Conservation (phyloP, 345 rosid genomes). For the Punica granatum region DNA sequence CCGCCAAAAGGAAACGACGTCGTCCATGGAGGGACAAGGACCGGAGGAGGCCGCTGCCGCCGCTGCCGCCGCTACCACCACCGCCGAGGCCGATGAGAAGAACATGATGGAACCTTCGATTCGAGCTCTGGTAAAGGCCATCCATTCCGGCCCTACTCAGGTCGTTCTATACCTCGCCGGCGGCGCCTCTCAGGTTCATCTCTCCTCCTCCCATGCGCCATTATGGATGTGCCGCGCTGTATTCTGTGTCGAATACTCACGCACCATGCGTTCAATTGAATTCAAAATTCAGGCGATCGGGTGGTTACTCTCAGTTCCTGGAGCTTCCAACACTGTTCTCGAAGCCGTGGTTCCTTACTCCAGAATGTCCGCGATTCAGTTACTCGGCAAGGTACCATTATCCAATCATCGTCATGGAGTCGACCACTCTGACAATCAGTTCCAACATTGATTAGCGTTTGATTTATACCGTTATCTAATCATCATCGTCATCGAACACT, state of each 20-base stretch:
- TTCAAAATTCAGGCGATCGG: slow-evolving; percentile 47
- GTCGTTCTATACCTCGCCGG: slow-evolving; percentile 76
- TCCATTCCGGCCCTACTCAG: slow-evolving; percentile 62
- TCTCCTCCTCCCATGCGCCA: not conserved
- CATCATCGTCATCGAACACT: too few species aligned
- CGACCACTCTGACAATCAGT: not conserved
- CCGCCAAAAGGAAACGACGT: too few species aligned
- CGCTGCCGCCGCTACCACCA: not conserved
- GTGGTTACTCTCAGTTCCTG: slow-evolving; percentile 74
- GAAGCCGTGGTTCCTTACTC: slow-evolving; percentile 86
- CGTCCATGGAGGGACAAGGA: not conserved
- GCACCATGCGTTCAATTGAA: not conserved
- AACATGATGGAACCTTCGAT: slow-evolving; percentile 51
- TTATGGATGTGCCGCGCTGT: not conserved
- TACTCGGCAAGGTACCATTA: slow-evolving; percentile 59
- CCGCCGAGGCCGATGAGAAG: not conserved
- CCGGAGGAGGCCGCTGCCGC: not conserved
- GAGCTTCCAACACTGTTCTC: slow-evolving; percentile 81
- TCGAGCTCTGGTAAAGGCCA: slow-evolving; percentile 56
- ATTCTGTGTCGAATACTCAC: not conserved
- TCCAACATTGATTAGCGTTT: not conserved
- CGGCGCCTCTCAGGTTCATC: slow-evolving; percentile 74
- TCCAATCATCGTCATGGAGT: not conserved
- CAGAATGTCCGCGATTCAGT: slow-evolving; percentile 48
- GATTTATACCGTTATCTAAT: not conserved